These are phyloP conservation scores for Ampelocalamus luodianensis DNA, from an alignment of 176 grass and related monocot species.

Conservation along the genomic window DNA sequence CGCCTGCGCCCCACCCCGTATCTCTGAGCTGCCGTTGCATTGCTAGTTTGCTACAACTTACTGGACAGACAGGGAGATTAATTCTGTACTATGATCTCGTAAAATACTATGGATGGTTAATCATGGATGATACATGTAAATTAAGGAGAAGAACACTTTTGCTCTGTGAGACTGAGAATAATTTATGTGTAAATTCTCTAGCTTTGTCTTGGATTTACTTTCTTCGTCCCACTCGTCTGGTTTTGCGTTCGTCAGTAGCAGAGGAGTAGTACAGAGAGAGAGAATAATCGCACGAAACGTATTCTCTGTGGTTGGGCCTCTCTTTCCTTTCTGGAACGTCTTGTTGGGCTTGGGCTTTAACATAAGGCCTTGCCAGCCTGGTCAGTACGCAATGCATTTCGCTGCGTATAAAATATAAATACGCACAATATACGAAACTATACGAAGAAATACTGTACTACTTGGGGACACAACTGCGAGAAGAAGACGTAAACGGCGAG, in stretches of 20 bases:
- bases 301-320: neutral
- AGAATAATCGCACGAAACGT: neutral
- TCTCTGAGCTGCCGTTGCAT: conserved; percentile 16
- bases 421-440: neutral
- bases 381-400: neutral
- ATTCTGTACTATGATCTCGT: neutral
- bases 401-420: neutral
- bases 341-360: neutral
- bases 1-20: neutral
- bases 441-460: too few species aligned
- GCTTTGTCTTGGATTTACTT: neutral
- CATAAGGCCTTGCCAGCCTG: neutral
- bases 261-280: neutral
- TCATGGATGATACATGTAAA: neutral
- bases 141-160: neutral
- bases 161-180: neutral
- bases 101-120: neutral
- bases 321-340: neutral
- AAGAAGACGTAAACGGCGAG: too few species aligned
- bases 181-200: neutral
- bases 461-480: too few species aligned
- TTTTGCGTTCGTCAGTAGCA: neutral
- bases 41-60: neutral
- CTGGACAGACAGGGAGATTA: neutral
- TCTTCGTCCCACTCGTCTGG: neutral